A percentile compares a stretch with the other conserved stretches of the same genome.
phyloP scores from a whole-genome alignment of 2,329 filamentous ascomycete genomes.

The Talaromyces sp. region DNA sequence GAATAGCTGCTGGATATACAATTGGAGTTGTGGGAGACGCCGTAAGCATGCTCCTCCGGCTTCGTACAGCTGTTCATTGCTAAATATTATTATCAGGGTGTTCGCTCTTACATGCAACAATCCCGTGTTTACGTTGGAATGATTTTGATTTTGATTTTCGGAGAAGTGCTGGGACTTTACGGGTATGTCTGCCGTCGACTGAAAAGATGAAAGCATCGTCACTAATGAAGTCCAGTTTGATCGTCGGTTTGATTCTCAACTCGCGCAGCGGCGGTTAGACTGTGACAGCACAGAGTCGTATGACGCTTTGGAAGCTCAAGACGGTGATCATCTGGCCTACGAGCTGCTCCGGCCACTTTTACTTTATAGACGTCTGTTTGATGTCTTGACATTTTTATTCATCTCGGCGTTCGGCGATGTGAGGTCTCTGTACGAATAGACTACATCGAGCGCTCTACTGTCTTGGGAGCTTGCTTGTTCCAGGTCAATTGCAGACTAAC shows the following conservation, averaged over 20 bases:
- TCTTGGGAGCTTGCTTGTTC: background rate
- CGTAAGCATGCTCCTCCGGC: slow-evolving; percentile 45
- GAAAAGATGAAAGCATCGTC: background rate
- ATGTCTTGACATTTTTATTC: background rate
- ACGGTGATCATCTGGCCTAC: background rate
- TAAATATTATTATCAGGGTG: slow-evolving; percentile 51
- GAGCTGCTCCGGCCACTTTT: background rate
- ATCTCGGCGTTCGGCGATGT: background rate
- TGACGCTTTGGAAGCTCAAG: background rate
- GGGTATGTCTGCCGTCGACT: slow-evolving; percentile 59
- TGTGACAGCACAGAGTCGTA: background rate
- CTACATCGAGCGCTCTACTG: background rate
- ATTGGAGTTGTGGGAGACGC: slow-evolving; percentile 95
- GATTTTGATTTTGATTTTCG: slow-evolving; percentile 98
- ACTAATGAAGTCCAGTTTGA: slow-evolving; percentile 52
- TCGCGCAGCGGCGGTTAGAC: slow-evolving; percentile 54
- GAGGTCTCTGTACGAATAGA: background rate
- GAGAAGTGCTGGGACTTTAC: slow-evolving; percentile 93
- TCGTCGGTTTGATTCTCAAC: slow-evolving; percentile 87
- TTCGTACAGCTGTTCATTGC: slow-evolving; percentile 2
- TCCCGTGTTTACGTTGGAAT: slow-evolving; percentile 96
- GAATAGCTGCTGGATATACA: slow-evolving; percentile 89
- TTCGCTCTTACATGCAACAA: slow-evolving; percentile 93
- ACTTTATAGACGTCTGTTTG: background rate
- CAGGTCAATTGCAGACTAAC: background rate